These are phyloP conservation scores for Graphiopsis chlorocephala DNA, from an alignment of 2,329 filamentous ascomycete species.

Conservation along the genomic window DNA sequence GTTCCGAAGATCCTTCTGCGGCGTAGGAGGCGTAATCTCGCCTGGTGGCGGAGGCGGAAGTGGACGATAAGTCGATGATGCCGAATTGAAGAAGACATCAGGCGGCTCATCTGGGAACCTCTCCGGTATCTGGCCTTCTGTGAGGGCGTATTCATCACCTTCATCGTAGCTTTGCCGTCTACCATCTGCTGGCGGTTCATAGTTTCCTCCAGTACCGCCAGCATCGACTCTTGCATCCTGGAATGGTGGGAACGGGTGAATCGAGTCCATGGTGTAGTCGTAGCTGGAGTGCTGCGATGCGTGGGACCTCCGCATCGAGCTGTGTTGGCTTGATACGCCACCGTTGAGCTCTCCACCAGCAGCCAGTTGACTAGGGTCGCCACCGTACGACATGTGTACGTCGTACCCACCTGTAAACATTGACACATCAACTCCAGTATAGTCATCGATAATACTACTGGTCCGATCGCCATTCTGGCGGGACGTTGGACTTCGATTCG, in stretches of 20 bases:
- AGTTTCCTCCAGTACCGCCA: conserved; percentile 82
- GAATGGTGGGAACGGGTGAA: conserved; percentile 58
- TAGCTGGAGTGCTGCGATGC: conserved; percentile 40
- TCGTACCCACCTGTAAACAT: conserved; percentile 71
- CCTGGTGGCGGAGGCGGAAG: conserved; percentile 64
- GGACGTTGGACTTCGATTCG: conserved; percentile 21
- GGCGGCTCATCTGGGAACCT: conserved; percentile 60
- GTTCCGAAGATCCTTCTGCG: neutral
- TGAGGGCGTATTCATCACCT: conserved; percentile 68
- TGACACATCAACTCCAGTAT: conserved; percentile 64
- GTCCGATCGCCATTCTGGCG: conserved; percentile 43
- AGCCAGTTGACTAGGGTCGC: conserved; percentile 45
- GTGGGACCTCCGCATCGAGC: conserved; percentile 45
- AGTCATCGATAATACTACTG: conserved; percentile 70
- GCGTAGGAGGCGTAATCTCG: conserved; percentile 38
- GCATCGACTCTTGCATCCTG: conserved; percentile 75
- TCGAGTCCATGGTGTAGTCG: conserved; percentile 43
- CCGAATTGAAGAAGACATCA: conserved; percentile 92
- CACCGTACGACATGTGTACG: conserved; percentile 60
- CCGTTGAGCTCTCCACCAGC: conserved; percentile 33
- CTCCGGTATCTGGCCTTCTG: conserved; percentile 40
- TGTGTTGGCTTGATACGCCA: conserved; percentile 42
- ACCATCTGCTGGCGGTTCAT: conserved; percentile 63
- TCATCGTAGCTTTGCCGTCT: conserved; percentile 86
- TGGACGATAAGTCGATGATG: conserved; percentile 60